These are phyloP conservation scores for Funneliformis mosseae DNA, from an alignment of 192 early-diverging fungal genomes.

Conservation along the genomic window DNA sequence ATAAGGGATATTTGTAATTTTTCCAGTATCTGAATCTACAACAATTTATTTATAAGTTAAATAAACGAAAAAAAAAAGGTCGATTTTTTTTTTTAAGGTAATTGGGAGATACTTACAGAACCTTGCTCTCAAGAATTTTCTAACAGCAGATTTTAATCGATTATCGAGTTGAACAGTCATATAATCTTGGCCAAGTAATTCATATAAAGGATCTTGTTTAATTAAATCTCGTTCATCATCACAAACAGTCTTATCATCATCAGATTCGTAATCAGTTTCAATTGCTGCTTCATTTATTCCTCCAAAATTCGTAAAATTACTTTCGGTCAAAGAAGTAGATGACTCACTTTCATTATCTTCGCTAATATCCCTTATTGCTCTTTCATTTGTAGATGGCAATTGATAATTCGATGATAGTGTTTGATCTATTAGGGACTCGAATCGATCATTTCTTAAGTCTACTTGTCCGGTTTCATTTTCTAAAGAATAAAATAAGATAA, in stretches of 20 bases:
- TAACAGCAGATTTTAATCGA: neutral
- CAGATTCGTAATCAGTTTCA: neutral
- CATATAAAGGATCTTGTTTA: neutral
- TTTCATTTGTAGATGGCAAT: neutral
- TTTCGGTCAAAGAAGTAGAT: neutral
- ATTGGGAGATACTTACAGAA: neutral
- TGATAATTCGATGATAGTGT: neutral
- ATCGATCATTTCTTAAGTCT: neutral
- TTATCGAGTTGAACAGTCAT: neutral
- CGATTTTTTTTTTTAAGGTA: neutral
- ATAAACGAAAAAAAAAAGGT: neutral
- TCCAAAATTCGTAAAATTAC: neutral
- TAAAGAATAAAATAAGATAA: neutral
- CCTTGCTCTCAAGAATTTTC: neutral
- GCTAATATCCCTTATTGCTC: neutral
- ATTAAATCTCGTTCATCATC: neutral
- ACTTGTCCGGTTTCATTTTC: neutral
- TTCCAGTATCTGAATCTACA: neutral
- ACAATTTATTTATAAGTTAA: neutral
- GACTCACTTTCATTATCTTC: neutral
- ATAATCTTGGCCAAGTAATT: neutral
- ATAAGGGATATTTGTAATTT: neutral
- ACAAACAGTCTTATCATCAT: neutral
- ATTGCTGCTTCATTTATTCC: neutral
- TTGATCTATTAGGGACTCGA: neutral